phyloP scores from a whole-genome alignment of 345 rosid genomes.

The Populus alba region DNA sequence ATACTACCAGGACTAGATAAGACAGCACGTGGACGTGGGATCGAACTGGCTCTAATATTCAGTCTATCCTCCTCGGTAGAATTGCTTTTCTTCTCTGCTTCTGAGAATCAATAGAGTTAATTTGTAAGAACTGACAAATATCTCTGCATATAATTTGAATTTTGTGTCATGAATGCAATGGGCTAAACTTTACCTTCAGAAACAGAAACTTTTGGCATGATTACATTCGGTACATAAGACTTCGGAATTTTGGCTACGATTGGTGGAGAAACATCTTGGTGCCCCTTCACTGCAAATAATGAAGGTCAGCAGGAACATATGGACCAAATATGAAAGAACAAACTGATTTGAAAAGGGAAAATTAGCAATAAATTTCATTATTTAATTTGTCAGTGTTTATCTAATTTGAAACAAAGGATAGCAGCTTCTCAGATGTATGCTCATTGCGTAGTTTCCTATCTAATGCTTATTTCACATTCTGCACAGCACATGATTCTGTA shows the following conservation, averaged over 20 bases:
- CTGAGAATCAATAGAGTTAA: slow-evolving; percentile 19
- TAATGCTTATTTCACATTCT: background rate
- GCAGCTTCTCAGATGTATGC: background rate
- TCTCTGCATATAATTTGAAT: background rate
- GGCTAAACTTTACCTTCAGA: slow-evolving; percentile 25
- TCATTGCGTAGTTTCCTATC: background rate
- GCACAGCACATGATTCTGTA: background rate
- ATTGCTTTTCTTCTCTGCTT: slow-evolving; percentile 28
- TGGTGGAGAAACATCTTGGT: slow-evolving; percentile 30
- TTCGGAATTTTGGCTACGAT: slow-evolving; percentile 39
- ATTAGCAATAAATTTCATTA: background rate
- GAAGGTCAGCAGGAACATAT: background rate
- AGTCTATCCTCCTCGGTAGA: slow-evolving; percentile 35
- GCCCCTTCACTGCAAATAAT: slow-evolving; percentile 37
- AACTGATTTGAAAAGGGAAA: background rate
- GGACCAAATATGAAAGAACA: background rate
- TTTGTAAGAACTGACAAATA: background rate
- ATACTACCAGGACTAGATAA: slow-evolving; percentile 62
- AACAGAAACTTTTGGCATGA: slow-evolving; percentile 17
- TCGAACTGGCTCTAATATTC: slow-evolving; percentile 44
- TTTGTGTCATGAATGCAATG: background rate
- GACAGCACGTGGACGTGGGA: slow-evolving; percentile 68
- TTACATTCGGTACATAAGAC: slow-evolving; percentile 15
- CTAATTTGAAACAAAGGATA: background rate
- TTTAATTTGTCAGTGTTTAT: background rate